These are phyloP conservation scores for Nematocida ausubeli DNA, from an alignment of 371 early-diverging fungal species.

Conservation along the genomic window DNA sequence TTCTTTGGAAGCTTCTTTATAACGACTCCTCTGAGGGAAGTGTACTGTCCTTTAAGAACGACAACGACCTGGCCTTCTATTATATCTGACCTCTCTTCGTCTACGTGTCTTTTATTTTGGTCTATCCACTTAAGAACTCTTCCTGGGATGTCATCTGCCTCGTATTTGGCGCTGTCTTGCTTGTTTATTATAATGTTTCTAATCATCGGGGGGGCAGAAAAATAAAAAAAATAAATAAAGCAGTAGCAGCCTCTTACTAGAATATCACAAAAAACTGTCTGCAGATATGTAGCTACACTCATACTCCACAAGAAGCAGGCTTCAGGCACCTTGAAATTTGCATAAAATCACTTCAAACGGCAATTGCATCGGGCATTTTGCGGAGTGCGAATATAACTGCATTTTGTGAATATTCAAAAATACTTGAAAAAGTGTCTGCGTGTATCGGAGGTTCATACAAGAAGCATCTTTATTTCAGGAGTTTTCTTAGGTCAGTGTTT, in stretches of 20 bases:
- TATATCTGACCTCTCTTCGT: constrained; percentile 35
- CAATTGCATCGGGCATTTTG: too few relatives aligned
- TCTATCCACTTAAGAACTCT: constrained; percentile 47
- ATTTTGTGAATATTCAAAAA: too few relatives aligned
- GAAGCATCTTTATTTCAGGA: constrained; percentile 68
- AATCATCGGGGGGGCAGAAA: constrained; percentile 49
- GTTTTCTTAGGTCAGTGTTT: constrained; percentile 61
- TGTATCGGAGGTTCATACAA: too few relatives aligned
- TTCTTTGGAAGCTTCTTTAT: constrained; percentile 55
- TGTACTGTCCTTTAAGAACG: constrained; percentile 32
- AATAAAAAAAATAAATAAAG: constrained; percentile 42
- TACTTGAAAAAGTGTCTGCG: too few relatives aligned
- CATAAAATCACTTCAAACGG: too few relatives aligned
- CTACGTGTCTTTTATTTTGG: constrained; percentile 45
- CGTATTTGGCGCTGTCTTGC: constrained; percentile 32
- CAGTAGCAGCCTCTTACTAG: too few relatives aligned
- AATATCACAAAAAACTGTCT: too few relatives aligned
- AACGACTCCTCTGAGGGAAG: constrained; percentile 36
- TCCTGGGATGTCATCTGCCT: constrained; percentile 44
- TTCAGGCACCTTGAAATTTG: too few relatives aligned
- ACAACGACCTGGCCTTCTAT: constrained; percentile 52
- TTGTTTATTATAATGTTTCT: constrained; percentile 49
- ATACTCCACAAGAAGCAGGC: too few relatives aligned
- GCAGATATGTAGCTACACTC: too few relatives aligned
- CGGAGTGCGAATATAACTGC: too few relatives aligned